A percentile compares a stretch with the other conserved stretches of the same genome.
These are phyloP conservation scores for Xylaria bambusicola DNA, from an alignment of 495 filamentous ascomycete species.

Conservation along the genomic window DNA sequence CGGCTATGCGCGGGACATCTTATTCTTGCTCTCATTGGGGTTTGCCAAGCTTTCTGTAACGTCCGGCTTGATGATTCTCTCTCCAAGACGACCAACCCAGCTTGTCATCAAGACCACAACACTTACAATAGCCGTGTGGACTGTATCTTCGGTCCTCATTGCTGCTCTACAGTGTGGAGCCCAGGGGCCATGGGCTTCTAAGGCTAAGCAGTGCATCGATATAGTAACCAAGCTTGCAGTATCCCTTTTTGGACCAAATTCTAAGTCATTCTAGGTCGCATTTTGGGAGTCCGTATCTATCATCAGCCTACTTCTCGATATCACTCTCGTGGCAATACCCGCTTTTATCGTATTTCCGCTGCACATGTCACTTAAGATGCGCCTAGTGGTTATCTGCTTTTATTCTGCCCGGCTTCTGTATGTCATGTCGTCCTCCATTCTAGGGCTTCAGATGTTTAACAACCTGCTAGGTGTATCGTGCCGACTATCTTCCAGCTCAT, in stretches of 20 bases:
- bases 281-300: conserved; percentile 46
- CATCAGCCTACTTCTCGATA: conserved; percentile 47
- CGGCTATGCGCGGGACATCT: conserved; percentile 27
- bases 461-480: conserved; percentile 25
- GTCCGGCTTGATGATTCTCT: conserved; percentile 24
- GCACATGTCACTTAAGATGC: conserved; percentile 22
- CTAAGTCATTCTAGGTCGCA: conserved; percentile 22
- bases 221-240: conserved; percentile 36
- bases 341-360: conserved; percentile 38
- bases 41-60: conserved; percentile 30
- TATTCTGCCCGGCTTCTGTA: conserved; percentile 30
- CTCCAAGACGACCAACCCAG: conserved; percentile 26
- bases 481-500: conserved; percentile 25
- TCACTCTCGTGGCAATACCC: conserved; percentile 41
- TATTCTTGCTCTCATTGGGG: conserved; percentile 28
- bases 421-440: conserved; percentile 6
- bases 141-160: conserved; percentile 34
- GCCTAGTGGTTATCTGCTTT: conserved; percentile 24
- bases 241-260: conserved; percentile 37
- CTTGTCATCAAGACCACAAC: conserved; percentile 19
- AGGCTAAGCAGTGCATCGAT: too few relatives aligned
- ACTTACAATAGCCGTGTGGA: conserved; percentile 30
- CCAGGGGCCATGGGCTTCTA: conserved; percentile 44
- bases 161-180: conserved; percentile 46
- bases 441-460: background rate